A percentile compares a stretch with the other conserved stretches of the same genome.
These are phyloP conservation scores for Sphagnum fallax DNA, from an alignment of 228 moss, liverwort and hornwort species.

Conservation along the genomic window DNA sequence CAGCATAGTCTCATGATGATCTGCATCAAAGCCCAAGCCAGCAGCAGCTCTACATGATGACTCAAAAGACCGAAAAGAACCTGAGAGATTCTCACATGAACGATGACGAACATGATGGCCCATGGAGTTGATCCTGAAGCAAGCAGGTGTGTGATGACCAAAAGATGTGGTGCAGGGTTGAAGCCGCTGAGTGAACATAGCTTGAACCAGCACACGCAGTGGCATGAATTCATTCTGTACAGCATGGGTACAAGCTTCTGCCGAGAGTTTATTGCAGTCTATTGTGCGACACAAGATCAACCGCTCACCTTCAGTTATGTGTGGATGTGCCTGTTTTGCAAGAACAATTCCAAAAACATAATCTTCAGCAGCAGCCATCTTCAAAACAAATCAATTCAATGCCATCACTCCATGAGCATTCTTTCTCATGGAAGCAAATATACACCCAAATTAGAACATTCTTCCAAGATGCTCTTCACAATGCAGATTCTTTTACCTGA, in stretches of 20 bases:
- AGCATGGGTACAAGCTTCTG: conserved; percentile 70
- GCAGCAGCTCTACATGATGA: conserved; percentile 10
- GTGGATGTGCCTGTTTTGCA: conserved; percentile 56
- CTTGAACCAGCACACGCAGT: conserved; percentile 74
- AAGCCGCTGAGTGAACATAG: conserved; percentile 95
- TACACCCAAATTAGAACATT: no score
- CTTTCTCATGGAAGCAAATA: no score
- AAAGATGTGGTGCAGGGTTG: conserved; percentile 64
- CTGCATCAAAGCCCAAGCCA: conserved; percentile 2
- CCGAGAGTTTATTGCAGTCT: conserved; percentile 79
- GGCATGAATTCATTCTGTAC: conserved; percentile 95
- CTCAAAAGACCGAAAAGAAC: conserved; percentile 33
- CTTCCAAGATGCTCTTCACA: no score
- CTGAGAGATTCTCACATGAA: neutral
- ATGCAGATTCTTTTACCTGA: conserved; percentile 29
- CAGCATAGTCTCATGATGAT: conserved; percentile 9
- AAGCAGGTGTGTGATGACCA: conserved; percentile 36
- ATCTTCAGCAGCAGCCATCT: no score
- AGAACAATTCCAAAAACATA: no score
- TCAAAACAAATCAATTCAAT: no score
- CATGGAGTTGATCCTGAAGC: conserved; percentile 18
- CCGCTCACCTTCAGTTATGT: conserved; percentile 47
- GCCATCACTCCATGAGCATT: no score
- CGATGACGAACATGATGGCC: no score
- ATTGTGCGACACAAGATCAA: conserved; percentile 55